Evolutionary conservation across 345 rosid species (phyloP).

Genomic region (Chamaenerion angustifolium): DNA sequence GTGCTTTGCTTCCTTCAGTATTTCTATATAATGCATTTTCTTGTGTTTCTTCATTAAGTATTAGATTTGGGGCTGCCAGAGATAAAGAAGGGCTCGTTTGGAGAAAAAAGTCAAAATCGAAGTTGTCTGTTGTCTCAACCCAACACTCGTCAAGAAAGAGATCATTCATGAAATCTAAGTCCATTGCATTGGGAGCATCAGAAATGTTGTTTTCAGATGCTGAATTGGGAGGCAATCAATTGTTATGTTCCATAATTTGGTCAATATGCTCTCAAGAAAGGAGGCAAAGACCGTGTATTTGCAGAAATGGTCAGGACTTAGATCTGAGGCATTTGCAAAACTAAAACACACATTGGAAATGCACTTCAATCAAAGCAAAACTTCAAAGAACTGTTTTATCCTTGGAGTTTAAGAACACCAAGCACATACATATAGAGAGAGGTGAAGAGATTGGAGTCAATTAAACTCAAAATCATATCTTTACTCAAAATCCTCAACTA

Average conservation of each 20-base stretch:
- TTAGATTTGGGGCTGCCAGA: constrained; percentile 5
- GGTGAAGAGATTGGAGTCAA: too few species aligned
- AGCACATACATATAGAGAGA: too few species aligned
- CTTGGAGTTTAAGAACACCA: too few species aligned
- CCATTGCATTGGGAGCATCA: constrained; percentile 30
- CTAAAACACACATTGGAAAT: too few species aligned
- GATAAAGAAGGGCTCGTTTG: constrained; percentile 20
- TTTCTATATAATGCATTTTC: constrained; percentile 16
- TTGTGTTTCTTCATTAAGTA: constrained; percentile 5
- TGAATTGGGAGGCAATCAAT: constrained; percentile 31
- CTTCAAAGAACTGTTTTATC: too few species aligned
- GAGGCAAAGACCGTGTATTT: too few species aligned
- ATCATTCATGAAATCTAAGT: constrained; percentile 77
- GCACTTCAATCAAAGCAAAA: too few species aligned
- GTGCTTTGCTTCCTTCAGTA: constrained; percentile 36
- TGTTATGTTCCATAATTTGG: constrained; percentile 24
- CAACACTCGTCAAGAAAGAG: constrained; percentile 73
- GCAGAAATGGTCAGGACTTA: too few species aligned
- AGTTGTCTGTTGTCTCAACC: constrained; percentile 46
- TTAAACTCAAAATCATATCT: too few species aligned
- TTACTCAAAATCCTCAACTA: too few species aligned
- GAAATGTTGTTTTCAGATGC: constrained; percentile 20
- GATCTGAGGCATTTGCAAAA: too few species aligned
- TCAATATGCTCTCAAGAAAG: too few species aligned
- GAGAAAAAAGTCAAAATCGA: constrained; percentile 12